Evolutionary conservation across 2,329 filamentous ascomycete species (phyloP), one percentile per base, ranked within the genome.

Genomic region (Aspergillus clavatus): DNA sequence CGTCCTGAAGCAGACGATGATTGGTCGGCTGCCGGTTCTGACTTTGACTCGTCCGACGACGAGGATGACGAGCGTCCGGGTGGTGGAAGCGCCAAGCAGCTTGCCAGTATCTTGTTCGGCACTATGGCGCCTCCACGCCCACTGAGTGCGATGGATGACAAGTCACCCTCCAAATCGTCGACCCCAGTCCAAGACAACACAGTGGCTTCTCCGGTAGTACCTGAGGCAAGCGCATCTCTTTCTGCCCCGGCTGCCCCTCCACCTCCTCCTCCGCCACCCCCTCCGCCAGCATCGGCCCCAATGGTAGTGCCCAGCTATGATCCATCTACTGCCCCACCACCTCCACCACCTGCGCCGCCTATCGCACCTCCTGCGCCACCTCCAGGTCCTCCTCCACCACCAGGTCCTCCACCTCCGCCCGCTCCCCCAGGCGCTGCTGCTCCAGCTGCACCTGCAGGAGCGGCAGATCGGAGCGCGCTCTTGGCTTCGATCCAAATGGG

Each of bases 51-150:
- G 0, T 81, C 80, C 4, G 80, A 82, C 38, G 80, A 83, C n/a
- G 79, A 81, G 27, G 85, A 91, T 45, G 87, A 90, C 45, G 86
- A 89, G 43, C 80, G 84, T 7, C 84, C 87, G 14, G 86, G 86
- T 40, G 88, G 88, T 43, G 83, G 86, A 47, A 89, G 82, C 56
- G 93, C 93, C 39, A 93, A 94, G 49, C 88, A 95, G 58, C 80
- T 98, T 28, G 93, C 93, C 12, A 95, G 88, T 5, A 93, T 96
- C 49, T 78, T 98, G 16, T 98, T 98, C 65, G 91, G 93, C 47
- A 95, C 90, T 41, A 97, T 98, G 90, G 91, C 81, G 7, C 91
- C 93, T 29, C 91, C 93, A 11, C 83, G 91, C 41, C 90, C 91
- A 23, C 71, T 96, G 36, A 94, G 88, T 16, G 86, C 89, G 5